Base-by-base conservation (phyloP, 1,284 basidiomycete species). In the Pseudozyma sp. region DNA sequence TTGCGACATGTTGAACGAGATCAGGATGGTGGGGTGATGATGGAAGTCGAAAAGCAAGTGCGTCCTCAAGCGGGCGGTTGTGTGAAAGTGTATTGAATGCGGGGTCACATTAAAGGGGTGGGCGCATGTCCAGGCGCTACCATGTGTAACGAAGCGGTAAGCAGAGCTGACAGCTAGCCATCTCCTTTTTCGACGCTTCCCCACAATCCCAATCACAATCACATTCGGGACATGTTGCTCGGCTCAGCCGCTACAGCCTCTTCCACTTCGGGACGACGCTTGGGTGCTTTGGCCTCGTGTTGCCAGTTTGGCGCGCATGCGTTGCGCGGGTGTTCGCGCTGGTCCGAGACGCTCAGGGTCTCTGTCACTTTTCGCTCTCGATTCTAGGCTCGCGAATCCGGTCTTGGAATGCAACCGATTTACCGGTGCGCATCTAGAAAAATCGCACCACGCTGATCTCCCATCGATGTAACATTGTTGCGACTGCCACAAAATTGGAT, bases 1-100 rank as follows among this genome's bases (percentile, higher is more conserved):
- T 16, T 49, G 39, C 24, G 62, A 40, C 71, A 74, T 68, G 50
- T 14, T 58, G 16, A 35, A 11, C 11, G 17, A 35, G n/a, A 17
- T 16, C 16, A 37, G 8, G 29, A 5, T 24, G 16, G 3, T 3
- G 17, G 42, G n/a, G 17, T 44, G 49, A 40, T 44, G 40, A 42
- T 54, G 24, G 35, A 33, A 17, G 17, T 37, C 16, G 5, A n/a
- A 19, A 43, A 16, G 50, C 13, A 39, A 19, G 43, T 6, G 16
- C 13, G 10, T 34, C 24, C 2, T 9, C 17, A 33, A 19, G 33
- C 17, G 43, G 13, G 13, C n/a, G 2, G 17, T 30, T 10, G 29
- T 30, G 24, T 10, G 30, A 31, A 45, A 11, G 9, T 29, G 35
- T 10, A 2, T 37, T 4, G 35, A 10, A 37, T 9, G 10, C 10